Base-by-base conservation (phyloP, 1,284 basidiomycete genomes). In the Meira nashicola region DNA sequence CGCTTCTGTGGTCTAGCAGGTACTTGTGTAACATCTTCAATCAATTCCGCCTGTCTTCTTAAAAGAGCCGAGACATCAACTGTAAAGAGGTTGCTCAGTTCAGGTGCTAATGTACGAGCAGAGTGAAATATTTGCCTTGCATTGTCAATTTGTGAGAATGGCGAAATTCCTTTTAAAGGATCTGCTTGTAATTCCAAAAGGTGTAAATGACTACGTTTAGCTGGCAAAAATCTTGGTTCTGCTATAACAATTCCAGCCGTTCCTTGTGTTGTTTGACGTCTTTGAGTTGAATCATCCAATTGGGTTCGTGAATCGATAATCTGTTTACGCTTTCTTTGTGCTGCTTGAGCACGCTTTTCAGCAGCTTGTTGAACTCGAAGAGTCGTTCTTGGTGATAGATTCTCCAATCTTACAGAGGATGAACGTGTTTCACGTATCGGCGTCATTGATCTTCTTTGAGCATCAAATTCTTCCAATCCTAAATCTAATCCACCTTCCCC, bases 151-250 rank as follows among this genome's bases (percentile, higher is more conserved):
- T n/a, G 12, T 12, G 46, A 14, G 17, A 48, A 48, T 7, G 46
- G 46, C 5, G 21, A 23, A 23, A 48, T 23, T 5, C 25, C 17
- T 48, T 23, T n/a, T 14, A 14, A 80, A 14, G 92, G 92, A 71
- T 95, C 90, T 23, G 87, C 85, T 39, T 89, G 86, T 68, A 94
- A 90, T 72, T 89, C 86, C 54, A 89, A 83, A 9, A 94, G 82
- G 21, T 87, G 86, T 83, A 33, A 33, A 91, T 86, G 55, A 90
- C 85, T 54, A 88, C 83, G 1, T 88, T 82, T 11, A 91, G 90
- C 33, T 87, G 91, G 90, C 50, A 95, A 85, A 77, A 87, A 92
- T 54, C 86, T 85, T 62, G 90, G 87, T 62, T 80, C 64, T 41
- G 58, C 17, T 65, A 73, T 39, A 40, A 76, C 12, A 5, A 14